Percentiles rank a stretch among this genome's conserved stretches.
These are phyloP conservation scores for Alisma plantagoaquatica DNA, from an alignment of 106 monocot species.

Conservation along the genomic window DNA sequence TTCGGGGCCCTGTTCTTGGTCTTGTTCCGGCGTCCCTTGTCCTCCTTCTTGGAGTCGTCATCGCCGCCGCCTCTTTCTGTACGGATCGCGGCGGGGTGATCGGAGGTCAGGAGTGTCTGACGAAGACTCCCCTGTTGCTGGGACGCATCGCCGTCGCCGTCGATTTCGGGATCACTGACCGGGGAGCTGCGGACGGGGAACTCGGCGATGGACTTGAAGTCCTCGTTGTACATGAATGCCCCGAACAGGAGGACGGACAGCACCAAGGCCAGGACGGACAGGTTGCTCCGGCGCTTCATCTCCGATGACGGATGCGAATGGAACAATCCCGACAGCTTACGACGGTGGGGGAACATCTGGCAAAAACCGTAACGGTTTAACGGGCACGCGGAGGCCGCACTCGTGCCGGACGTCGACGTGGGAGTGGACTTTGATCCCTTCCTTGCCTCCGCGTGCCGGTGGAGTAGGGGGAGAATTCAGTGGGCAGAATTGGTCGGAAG, in stretches of 20 bases:
- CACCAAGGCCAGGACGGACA: slow-evolving; percentile 30
- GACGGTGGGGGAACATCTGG: too few relatives aligned
- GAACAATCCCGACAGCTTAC: too few relatives aligned
- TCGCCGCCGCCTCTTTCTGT: neutral
- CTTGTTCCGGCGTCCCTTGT: neutral
- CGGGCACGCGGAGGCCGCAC: too few relatives aligned
- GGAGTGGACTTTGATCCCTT: too few relatives aligned
- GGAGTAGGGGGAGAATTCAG: too few relatives aligned
- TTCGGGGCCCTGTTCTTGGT: slow-evolving; percentile 3
- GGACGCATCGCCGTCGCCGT: neutral
- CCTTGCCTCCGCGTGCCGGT: too few relatives aligned
- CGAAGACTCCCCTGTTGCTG: too few relatives aligned
- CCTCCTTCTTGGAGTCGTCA: neutral
- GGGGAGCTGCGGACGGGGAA: slow-evolving; percentile 27
- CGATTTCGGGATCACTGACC: slow-evolving; percentile 3
- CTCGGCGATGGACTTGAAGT: slow-evolving; percentile 55
- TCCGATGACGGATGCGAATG: too few relatives aligned
- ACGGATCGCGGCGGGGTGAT: slow-evolving; percentile 1
- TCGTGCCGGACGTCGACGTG: too few relatives aligned
- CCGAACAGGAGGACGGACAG: slow-evolving; percentile 52
- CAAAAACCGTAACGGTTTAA: too few relatives aligned
- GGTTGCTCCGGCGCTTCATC: too few relatives aligned
- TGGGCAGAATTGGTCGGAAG: too few relatives aligned
- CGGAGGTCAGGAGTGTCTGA: neutral
- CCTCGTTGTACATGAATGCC: slow-evolving; percentile 72